Evolutionary conservation across 805 yeast species (phyloP), one percentile per base, ranked within the genome.

Genomic region (Cyberlindnera subsufficiens): DNA sequence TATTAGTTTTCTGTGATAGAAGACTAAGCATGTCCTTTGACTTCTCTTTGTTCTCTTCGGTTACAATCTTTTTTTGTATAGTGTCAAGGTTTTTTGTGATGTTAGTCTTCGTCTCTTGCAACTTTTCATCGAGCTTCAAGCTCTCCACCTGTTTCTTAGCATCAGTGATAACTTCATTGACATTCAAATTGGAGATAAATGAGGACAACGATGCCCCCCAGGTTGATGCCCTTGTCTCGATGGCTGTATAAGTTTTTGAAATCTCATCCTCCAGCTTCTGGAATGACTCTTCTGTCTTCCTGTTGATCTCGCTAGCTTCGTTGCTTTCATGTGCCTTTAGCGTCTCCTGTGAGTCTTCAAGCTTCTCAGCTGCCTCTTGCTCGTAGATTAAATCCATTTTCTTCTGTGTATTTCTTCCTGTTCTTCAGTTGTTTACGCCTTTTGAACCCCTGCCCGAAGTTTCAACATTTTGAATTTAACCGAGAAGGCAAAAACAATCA

Each of bases 241-340:
- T 60, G 30, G 62, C 57, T 3, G 64, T 47, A 59, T 75, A 78
- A 4, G 75, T 72, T 17, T 67, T 60, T 44, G 76, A 79, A 20
- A 82, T 70, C 35, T 74, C 79, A 35, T 64, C 64, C 50, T 79
- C 86, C 17, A 80, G 54, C 50, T 72, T 68, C 18, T 64, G 62
- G 40, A 77, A 75, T 1, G 70, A 69, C 49, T 72, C 67, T 40
- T 80, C 82, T 0, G 86, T 78, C 51, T 72, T 69, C 37, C 59
- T 64, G 50, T 74, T 69, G 31, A 59, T 46, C 18, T 44, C 50
- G 7, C 44, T 42, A 15, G 59, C 42, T 19, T 47, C 53, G 6
- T 46, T 52, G 32, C 38, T 35, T 4, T 45, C 36, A 10, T 46
- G 32, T 9, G 45, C 44, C 30, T 46, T 44, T 8, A 47, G 46